Evolutionary conservation across 306 rosid species (phyloP).

Genomic region (Senna siamea): DNA sequence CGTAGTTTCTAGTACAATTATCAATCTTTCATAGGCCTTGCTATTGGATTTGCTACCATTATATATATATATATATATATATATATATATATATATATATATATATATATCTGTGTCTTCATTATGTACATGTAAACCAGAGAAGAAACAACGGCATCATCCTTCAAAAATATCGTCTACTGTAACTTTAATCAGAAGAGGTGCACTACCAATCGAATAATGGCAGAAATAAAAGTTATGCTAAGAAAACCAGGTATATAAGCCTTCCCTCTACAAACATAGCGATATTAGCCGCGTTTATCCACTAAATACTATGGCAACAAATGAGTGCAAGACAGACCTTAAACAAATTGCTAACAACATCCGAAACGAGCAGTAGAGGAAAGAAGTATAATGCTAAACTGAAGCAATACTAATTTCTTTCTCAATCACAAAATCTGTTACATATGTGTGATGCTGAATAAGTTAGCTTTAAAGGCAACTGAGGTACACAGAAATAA

Average conservation of each 20-base stretch:
- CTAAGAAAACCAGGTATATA: neutral
- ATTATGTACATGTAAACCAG: no score
- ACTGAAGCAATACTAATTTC: slow-evolving; percentile 37
- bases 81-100: no score
- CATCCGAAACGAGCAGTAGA: neutral
- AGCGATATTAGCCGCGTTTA: neutral
- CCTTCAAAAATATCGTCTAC: no score
- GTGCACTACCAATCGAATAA: neutral
- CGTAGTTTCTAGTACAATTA: neutral
- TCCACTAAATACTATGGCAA: neutral
- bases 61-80: no score
- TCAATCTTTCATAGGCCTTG: no score
- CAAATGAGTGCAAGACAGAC: neutral
- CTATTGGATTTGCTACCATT: no score
- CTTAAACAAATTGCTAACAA: slow-evolving; percentile 6
- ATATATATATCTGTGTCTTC: no score
- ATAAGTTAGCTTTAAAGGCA: slow-evolving; percentile 57
- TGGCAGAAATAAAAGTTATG: neutral
- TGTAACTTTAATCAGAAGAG: neutral
- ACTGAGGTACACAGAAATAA: slow-evolving; percentile 33
- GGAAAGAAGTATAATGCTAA: slow-evolving; percentile 24
- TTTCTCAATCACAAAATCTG: slow-evolving; percentile 48
- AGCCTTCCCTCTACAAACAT: neutral
- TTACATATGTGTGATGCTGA: slow-evolving; percentile 53
- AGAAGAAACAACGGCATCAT: no score